Evolutionary conservation across 2,329 filamentous ascomycete species (phyloP), one percentile per base, ranked within the genome.

Genomic region (Curvularia sp.): DNA sequence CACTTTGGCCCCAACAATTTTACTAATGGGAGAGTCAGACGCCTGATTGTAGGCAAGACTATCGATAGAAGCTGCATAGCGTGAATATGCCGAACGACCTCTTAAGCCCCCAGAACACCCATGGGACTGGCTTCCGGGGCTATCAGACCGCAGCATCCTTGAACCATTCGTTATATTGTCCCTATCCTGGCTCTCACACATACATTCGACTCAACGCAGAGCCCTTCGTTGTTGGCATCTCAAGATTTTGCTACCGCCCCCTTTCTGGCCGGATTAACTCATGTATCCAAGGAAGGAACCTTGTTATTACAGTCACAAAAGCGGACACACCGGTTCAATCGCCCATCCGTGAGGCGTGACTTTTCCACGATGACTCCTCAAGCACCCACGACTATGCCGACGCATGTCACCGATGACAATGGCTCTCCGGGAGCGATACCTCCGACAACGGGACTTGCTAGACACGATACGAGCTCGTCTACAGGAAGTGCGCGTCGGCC

Each of bases 391-490:
- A 28, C 24, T 31, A 12, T 26, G 9, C 24, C 22, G 15, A 24
- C 22, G n/a, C 26, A 28, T 35, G 9, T n/a, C 9, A 42, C 42
- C 15, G 12, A 38, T 31, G 46, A 57, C n/a, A 33, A 24, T 26
- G 47, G 55, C 1, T 24, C 38, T 53, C 30, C 38, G 26, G 44
- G 31, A 18, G 51, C 39, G 33, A 38, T 42, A 13, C 26, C n/a
- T 15, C 39, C 39, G 10, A 18, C 28, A 6, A 20, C 22, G 26
- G 46, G 51, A 20, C 54, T 57, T n/a, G 22, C 47, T 15, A 63
- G 66, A 28, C 63, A 52, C 3, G 56, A 68, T 43, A 66, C 66
- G 4, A 30, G 53, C 13, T 73, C 68, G 5, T 65, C 70, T 26
- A 55, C 59, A 2, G 62, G 53, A 20, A 74, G 66, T 48, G 62